phyloP scores from a whole-genome alignment of 768 basidiomycete genomes.

The Amyloporia xantha region DNA sequence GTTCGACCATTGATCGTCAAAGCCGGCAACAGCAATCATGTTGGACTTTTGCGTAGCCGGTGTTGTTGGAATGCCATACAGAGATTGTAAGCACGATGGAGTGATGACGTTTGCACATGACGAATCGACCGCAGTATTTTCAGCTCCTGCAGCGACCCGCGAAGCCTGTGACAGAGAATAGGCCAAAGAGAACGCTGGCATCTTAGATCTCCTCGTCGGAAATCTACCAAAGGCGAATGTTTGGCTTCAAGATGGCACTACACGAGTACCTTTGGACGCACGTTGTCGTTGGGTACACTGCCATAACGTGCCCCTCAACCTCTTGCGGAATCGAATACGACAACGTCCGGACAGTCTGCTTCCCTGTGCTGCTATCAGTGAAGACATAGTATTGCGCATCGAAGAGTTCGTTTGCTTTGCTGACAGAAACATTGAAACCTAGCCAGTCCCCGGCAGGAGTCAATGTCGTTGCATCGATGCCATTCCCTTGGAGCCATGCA shows the following conservation, averaged over 20 bases:
- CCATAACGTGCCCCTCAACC: slow-evolving; percentile 24
- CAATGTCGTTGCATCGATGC: slow-evolving; percentile 15
- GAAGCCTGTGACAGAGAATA: neutral
- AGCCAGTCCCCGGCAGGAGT: slow-evolving; percentile 31
- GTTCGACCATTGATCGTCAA: slow-evolving; percentile 26
- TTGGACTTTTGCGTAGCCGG: slow-evolving; percentile 19
- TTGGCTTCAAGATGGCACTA: neutral
- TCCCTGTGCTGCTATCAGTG: slow-evolving; percentile 24
- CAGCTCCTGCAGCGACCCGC: neutral
- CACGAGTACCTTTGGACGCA: slow-evolving; percentile 9
- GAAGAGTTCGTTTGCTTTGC: slow-evolving; percentile 29
- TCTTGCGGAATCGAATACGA: slow-evolving; percentile 30
- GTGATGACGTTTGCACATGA: slow-evolving; percentile 21
- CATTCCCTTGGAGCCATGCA: slow-evolving; percentile 23
- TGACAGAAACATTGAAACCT: slow-evolving; percentile 25
- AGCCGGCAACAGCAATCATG: slow-evolving; percentile 27
- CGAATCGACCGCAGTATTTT: slow-evolving; percentile 15
- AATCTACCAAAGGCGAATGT: neutral
- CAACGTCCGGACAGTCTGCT: slow-evolving; percentile 28
- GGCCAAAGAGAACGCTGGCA: neutral
- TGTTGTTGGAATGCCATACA: slow-evolving; percentile 31
- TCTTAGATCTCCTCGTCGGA: neutral
- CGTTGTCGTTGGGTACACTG: slow-evolving; percentile 27
- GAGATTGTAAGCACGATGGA: slow-evolving; percentile 26
- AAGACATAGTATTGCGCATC: slow-evolving; percentile 30